Conservation (phyloP, 768 basidiomycete species). For the Boletus pseudopeckii region DNA sequence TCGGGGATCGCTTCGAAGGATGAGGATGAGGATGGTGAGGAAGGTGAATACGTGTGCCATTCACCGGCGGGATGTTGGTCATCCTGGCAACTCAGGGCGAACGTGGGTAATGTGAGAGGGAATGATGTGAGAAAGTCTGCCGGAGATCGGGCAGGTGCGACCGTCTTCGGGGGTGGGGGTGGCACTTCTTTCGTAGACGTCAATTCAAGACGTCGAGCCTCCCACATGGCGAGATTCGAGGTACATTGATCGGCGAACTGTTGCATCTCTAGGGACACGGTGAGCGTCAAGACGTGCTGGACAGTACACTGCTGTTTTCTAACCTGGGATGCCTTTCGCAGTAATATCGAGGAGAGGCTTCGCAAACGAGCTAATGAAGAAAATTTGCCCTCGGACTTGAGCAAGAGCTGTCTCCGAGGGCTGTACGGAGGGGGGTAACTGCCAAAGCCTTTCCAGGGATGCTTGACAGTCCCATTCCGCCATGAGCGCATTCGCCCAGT, state of each 20-base stretch:
- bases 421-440: constrained; percentile 58
- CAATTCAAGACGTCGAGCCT: constrained; percentile 43
- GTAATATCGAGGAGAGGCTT: constrained; percentile 81
- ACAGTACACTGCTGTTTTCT: constrained; percentile 13
- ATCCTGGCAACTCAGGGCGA: constrained; percentile 31
- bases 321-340: constrained; percentile 70
- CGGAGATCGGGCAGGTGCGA: constrained; percentile 32
- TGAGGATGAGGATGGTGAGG: constrained; percentile 29
- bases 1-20: constrained; percentile 30
- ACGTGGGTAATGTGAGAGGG: constrained; percentile 52
- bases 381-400: constrained; percentile 82
- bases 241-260: constrained; percentile 64
- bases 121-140: constrained; percentile 52
- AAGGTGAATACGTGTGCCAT: constrained; percentile 29
- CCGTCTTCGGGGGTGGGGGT: constrained; percentile 1
- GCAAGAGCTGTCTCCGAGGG: constrained; percentile 48
- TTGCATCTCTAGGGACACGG: constrained; percentile 52
- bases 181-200: constrained; percentile 20
- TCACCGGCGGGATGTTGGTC: constrained; percentile 21
- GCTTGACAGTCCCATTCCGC: constrained; percentile 92
- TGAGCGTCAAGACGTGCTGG: constrained; percentile 8
- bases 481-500: constrained; percentile 88
- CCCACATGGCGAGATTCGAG: constrained; percentile 70
- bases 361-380: constrained; percentile 80
- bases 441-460: constrained; percentile 74